Conservation (phyloP, 2,329 filamentous ascomycete species). For the Parastagonospora avenae region DNA sequence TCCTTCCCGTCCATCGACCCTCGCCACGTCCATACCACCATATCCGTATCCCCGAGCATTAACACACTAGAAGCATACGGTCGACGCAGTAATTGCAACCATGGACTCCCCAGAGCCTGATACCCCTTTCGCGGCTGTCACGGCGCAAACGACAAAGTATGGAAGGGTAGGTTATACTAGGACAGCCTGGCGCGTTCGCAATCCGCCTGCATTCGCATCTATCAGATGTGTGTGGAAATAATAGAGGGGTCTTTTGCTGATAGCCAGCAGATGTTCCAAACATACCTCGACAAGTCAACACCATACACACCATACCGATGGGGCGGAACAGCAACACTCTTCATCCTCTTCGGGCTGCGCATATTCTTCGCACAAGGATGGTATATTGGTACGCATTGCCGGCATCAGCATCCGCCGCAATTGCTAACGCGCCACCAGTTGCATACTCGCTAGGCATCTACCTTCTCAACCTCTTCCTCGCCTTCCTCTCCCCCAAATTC, state of each 20-base stretch:
- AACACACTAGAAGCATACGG: neutral
- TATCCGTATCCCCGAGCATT: neutral
- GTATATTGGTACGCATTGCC: conserved; percentile 80
- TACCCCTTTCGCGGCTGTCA: conserved; percentile 90
- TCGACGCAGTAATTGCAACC: neutral
- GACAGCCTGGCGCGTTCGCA: conserved; percentile 13
- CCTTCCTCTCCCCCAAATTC: conserved; percentile 97
- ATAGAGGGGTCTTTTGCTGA: conserved; percentile 16
- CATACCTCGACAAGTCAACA: conserved; percentile 90
- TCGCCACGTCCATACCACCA: neutral
- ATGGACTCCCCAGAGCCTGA: conserved; percentile 92
- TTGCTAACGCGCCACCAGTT: conserved; percentile 59
- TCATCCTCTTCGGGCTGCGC: conserved; percentile 83
- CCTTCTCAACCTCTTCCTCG: conserved; percentile 97
- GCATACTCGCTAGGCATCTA: conserved; percentile 98
- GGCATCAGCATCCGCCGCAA: neutral
- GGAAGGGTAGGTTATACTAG: conserved; percentile 64
- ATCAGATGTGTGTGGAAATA: neutral
- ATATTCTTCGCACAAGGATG: conserved; percentile 94
- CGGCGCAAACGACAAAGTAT: conserved; percentile 78
- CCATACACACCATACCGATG: conserved; percentile 90
- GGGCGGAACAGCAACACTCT: conserved; percentile 76
- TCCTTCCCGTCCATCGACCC: conserved; percentile 9
- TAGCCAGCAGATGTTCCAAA: conserved; percentile 79
- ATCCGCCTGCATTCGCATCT: neutral